Percentiles rank a stretch among this genome's conserved stretches.
Conservation (phyloP, 2,329 filamentous ascomycete genomes). For the Colletotrichum scovillei region DNA sequence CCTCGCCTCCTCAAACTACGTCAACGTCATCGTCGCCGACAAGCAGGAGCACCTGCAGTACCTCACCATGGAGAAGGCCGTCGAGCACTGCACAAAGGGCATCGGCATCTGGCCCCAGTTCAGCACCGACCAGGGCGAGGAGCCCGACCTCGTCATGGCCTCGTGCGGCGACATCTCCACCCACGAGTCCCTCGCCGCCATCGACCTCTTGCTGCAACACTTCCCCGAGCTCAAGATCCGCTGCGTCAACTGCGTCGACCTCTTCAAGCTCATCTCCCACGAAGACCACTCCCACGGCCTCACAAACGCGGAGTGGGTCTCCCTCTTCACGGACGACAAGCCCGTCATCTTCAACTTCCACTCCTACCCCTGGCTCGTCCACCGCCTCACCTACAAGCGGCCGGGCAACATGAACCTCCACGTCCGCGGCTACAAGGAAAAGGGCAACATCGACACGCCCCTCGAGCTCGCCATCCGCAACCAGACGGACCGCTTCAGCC, state of each 20-base stretch:
- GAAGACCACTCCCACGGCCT: constrained; percentile 80
- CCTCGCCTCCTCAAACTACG: constrained; percentile 78
- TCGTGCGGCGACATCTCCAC: constrained; percentile 81
- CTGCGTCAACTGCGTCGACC: constrained; percentile 83
- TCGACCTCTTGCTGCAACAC: constrained; percentile 77
- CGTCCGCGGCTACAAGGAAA: constrained; percentile 84
- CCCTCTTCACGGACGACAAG: constrained; percentile 78
- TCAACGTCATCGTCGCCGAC: constrained; percentile 84
- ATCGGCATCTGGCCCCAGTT: constrained; percentile 84
- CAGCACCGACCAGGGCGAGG: constrained; percentile 73
- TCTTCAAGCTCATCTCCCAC: constrained; percentile 82
- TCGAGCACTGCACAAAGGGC: constrained; percentile 83
- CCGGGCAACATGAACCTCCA: constrained; percentile 75
- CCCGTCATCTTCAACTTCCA: constrained; percentile 89
- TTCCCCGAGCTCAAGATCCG: constrained; percentile 80
- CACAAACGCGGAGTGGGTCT: constrained; percentile 71
- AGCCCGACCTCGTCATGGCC: constrained; percentile 82
- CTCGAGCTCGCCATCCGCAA: constrained; percentile 84
- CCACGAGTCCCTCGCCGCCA: constrained; percentile 79
- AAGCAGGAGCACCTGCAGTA: constrained; percentile 85
- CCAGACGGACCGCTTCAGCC: constrained; percentile 79
- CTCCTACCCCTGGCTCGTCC: constrained; percentile 83
- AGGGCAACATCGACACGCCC: constrained; percentile 86
- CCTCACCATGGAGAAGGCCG: constrained; percentile 77
- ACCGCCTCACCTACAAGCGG: constrained; percentile 81